A percentile compares a stretch with the other conserved stretches of the same genome.
These are phyloP conservation scores for Neonectria faginata DNA, from an alignment of 2,329 filamentous ascomycete species.

Conservation along the genomic window DNA sequence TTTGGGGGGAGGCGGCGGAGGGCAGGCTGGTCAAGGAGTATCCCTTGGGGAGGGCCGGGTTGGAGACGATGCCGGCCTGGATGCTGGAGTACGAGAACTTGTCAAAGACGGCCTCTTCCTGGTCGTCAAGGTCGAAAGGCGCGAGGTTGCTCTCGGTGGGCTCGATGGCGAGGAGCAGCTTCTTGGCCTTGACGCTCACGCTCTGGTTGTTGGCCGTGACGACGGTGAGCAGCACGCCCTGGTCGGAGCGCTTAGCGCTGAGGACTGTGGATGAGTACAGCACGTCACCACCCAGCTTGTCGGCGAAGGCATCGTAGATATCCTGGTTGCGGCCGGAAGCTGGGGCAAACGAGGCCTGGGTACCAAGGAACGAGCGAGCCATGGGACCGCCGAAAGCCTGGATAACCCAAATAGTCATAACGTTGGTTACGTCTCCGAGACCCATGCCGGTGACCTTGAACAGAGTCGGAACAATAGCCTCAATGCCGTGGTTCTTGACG, in stretches of 20 bases:
- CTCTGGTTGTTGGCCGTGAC: constrained; percentile 41
- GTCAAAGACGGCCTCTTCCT: constrained; percentile 49
- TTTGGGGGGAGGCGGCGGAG: constrained; percentile 31
- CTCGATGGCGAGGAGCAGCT: constrained; percentile 52
- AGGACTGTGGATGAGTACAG: constrained; percentile 52
- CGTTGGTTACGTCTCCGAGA: constrained; percentile 56
- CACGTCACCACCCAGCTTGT: constrained; percentile 51
- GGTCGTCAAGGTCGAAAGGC: constrained; percentile 48
- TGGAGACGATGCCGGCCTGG: constrained; percentile 48
- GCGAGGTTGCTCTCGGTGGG: constrained; percentile 49
- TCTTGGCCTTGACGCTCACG: constrained; percentile 48
- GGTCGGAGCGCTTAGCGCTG: constrained; percentile 43
- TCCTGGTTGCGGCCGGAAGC: constrained; percentile 53
- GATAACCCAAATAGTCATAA: constrained; percentile 60
- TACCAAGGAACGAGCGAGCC: constrained; percentile 48
- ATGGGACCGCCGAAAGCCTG: constrained; percentile 55
- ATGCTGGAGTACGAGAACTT: constrained; percentile 51
- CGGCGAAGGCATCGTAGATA: constrained; percentile 53
- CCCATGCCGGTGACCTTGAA: constrained; percentile 57
- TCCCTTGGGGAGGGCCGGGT: constrained; percentile 42
- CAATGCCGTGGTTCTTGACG: constrained; percentile 59
- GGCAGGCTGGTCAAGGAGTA: constrained; percentile 41
- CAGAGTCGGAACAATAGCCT: constrained; percentile 55
- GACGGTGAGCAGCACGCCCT: constrained; percentile 44
- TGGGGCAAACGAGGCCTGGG: constrained; percentile 48